Percentiles rank a stretch among this genome's conserved stretches.
Conservation (phyloP, 164 flowering plant species). For the Annona squamosa region DNA sequence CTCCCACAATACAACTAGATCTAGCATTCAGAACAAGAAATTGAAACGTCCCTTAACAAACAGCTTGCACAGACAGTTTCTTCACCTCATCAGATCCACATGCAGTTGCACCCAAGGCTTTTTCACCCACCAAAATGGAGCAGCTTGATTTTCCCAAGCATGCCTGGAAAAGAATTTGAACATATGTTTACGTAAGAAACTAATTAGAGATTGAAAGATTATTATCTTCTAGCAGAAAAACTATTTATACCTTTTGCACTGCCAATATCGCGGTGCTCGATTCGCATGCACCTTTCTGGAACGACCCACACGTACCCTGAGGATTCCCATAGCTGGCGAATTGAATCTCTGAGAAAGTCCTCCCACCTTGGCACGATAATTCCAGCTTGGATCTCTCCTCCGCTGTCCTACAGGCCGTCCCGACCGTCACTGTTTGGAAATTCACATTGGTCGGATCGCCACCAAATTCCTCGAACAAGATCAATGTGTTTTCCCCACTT, state of each 20-base stretch:
- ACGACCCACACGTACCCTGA: constrained; percentile 45
- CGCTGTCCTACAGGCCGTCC: constrained; percentile 32
- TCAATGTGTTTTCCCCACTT: constrained; percentile 30
- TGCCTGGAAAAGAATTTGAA: constrained; percentile 15
- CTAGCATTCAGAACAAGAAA: neutral
- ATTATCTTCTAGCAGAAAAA: neutral
- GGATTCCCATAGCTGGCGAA: constrained; percentile 59
- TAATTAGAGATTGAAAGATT: neutral
- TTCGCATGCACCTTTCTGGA: constrained; percentile 30
- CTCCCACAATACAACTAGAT: too few species aligned
- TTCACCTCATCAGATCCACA: constrained; percentile 17
- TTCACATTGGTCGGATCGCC: constrained; percentile 43
- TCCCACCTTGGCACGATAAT: constrained; percentile 35
- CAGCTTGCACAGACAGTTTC: constrained; percentile 41
- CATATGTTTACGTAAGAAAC: neutral
- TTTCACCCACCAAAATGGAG: constrained; percentile 23
- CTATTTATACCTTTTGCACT: constrained; percentile 16
- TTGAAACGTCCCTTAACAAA: constrained; percentile 18
- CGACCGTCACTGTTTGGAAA: constrained; percentile 37
- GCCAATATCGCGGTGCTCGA: constrained; percentile 12
- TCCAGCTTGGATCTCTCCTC: constrained; percentile 30
- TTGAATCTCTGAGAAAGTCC: constrained; percentile 29
- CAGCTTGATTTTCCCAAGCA: constrained; percentile 50
- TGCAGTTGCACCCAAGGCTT: constrained; percentile 25
- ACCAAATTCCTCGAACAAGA: constrained; percentile 59